phyloP scores from a whole-genome alignment of 352 stramenopile genomes.

The Phytophthora meadii region DNA sequence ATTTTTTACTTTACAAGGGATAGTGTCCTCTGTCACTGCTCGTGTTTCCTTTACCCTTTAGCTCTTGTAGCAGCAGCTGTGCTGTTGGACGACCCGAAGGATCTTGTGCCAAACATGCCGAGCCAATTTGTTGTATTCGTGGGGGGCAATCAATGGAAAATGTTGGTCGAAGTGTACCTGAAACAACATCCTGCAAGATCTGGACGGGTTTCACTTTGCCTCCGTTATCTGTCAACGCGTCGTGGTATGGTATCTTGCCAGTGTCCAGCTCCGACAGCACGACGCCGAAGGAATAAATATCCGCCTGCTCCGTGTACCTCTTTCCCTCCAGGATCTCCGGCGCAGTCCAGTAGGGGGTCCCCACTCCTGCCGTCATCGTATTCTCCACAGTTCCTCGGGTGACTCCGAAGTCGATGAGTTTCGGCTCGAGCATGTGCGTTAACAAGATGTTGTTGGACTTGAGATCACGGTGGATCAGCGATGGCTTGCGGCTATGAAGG shows the following conservation, averaged over 20 bases:
- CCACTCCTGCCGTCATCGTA: constrained; percentile 70
- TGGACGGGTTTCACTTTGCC: constrained; percentile 43
- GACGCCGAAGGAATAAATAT: constrained; percentile 79
- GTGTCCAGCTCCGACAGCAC: constrained; percentile 60
- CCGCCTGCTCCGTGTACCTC: constrained; percentile 59
- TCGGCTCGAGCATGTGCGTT: constrained; percentile 65
- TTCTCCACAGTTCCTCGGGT: constrained; percentile 27
- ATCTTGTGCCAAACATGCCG: constrained; percentile 37
- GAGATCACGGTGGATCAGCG: constrained; percentile 43
- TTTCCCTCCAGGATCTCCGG: constrained; percentile 73
- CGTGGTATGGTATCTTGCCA: constrained; percentile 39
- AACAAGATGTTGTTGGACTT: constrained; percentile 76
- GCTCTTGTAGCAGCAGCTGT: constrained; percentile 15
- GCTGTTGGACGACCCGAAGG: constrained; percentile 13
- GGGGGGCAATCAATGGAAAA: constrained; percentile 51
- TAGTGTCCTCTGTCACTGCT: not conserved
- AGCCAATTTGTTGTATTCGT: constrained; percentile 31
- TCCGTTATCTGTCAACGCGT: constrained; percentile 25
- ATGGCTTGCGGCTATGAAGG: constrained; percentile 29
- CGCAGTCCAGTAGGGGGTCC: constrained; percentile 85
- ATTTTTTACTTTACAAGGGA: constrained; percentile 11
- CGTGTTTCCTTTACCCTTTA: constrained; percentile 5
- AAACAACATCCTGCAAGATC: constrained; percentile 54
- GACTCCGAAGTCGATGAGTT: constrained; percentile 88
- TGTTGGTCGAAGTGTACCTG: constrained; percentile 44